These are phyloP conservation scores for Apiospora aurea DNA, from an alignment of 2,329 filamentous ascomycete species.

Conservation along the genomic window DNA sequence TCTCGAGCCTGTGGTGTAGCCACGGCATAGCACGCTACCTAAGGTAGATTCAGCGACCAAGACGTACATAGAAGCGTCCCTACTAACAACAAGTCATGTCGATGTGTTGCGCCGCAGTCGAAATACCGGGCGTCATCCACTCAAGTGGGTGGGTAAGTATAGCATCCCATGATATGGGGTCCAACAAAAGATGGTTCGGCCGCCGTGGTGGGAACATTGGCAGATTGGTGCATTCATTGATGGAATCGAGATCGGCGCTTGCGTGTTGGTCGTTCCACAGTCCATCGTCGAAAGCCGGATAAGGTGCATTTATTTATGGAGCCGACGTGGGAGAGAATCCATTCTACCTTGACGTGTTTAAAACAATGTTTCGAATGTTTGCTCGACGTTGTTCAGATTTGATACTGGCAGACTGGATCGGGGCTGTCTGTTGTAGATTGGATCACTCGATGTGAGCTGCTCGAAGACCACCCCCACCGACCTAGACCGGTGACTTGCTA, in stretches of 20 bases:
- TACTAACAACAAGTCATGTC: neutral
- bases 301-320: neutral
- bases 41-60: neutral
- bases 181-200: neutral
- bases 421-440: neutral
- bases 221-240: no score
- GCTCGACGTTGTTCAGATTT: neutral
- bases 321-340: neutral
- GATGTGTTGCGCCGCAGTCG: neutral
- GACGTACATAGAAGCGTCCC: neutral
- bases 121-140: neutral
- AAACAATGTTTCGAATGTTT: neutral
- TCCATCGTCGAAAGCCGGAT: neutral
- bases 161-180: neutral
- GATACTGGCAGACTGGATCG: no score
- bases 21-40: neutral
- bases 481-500: neutral
- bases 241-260: slow-evolving; percentile 10
- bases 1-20: neutral
- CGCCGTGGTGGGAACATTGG: neutral
- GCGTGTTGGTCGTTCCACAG: neutral
- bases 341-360: neutral
- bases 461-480: neutral
- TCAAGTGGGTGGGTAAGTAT: neutral
- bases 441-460: neutral